Conservation (phyloP, 2,329 filamentous ascomycete genomes). For the Aulographum hederae region DNA sequence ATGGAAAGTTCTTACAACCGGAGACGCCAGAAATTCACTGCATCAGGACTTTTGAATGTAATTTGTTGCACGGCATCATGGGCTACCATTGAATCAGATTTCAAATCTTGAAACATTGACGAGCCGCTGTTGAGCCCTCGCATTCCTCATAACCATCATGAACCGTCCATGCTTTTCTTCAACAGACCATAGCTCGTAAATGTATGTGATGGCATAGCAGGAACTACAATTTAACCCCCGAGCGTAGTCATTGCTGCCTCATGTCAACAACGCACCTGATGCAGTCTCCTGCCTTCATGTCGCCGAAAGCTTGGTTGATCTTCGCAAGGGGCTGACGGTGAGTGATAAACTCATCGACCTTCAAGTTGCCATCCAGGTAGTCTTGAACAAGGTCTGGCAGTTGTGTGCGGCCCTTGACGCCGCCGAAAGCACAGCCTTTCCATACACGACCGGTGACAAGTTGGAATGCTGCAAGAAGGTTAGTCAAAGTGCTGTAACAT, state of each 20-base stretch:
- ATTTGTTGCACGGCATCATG: too few species aligned
- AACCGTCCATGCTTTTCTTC: too few species aligned
- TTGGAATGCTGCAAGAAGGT: slow-evolving; percentile 58
- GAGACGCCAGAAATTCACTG: too few species aligned
- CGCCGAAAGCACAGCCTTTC: slow-evolving; percentile 95
- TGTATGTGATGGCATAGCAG: too few species aligned
- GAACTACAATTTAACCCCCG: not conserved
- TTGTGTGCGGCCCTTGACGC: slow-evolving; percentile 93
- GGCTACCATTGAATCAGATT: too few species aligned
- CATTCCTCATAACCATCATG: too few species aligned
- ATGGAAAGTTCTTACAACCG: too few species aligned
- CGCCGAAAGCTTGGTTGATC: slow-evolving; percentile 80
- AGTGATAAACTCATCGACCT: slow-evolving; percentile 99
- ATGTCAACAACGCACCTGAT: slow-evolving; percentile 81
- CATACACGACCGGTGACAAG: slow-evolving; percentile 93
- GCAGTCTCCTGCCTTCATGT: slow-evolving; percentile 94
- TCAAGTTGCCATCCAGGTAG: slow-evolving; percentile 76
- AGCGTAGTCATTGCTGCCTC: slow-evolving; percentile 10
- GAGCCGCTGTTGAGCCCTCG: too few species aligned
- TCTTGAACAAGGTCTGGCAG: slow-evolving; percentile 73
- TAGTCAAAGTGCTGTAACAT: too few species aligned
- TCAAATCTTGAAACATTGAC: too few species aligned
- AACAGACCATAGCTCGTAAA: too few species aligned
- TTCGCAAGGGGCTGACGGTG: slow-evolving; percentile 67
- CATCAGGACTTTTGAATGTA: too few species aligned